These are phyloP conservation scores for Globisporangium emineosum DNA, from an alignment of 352 stramenopile genomes.

Conservation along the genomic window DNA sequence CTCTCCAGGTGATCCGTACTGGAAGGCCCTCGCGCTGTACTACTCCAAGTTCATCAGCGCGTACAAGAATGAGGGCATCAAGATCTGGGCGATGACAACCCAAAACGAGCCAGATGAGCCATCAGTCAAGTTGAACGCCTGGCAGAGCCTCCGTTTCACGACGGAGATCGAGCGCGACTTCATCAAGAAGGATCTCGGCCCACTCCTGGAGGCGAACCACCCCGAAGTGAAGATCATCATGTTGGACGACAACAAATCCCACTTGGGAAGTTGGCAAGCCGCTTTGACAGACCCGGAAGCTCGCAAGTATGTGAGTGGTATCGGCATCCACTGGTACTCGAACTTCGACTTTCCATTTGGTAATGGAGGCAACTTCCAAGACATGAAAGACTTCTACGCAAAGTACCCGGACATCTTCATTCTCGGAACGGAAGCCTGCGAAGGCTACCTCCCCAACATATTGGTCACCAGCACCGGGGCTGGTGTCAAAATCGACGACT, in stretches of 20 bases:
- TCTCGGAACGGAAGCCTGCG: slow-evolving; percentile 77
- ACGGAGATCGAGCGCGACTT: slow-evolving; percentile 57
- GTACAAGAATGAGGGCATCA: slow-evolving; percentile 70
- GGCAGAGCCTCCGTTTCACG: slow-evolving; percentile 66
- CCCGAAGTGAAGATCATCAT: slow-evolving; percentile 82
- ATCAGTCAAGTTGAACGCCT: slow-evolving; percentile 35
- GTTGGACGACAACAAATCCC: slow-evolving; percentile 81
- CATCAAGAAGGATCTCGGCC: slow-evolving; percentile 77
- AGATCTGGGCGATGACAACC: slow-evolving; percentile 82
- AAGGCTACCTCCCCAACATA: slow-evolving; percentile 49
- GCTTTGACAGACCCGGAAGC: slow-evolving; percentile 43
- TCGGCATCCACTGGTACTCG: slow-evolving; percentile 88
- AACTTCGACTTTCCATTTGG: slow-evolving; percentile 53
- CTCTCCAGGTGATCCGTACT: slow-evolving; percentile 57
- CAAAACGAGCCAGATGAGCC: slow-evolving; percentile 85
- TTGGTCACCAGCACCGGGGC: slow-evolving; percentile 37
- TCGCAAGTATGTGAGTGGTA: slow-evolving; percentile 73
- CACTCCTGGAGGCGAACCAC: slow-evolving; percentile 56
- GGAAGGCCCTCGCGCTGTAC: slow-evolving; percentile 79
- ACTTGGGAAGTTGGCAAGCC: slow-evolving; percentile 36
- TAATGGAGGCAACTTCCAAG: slow-evolving; percentile 39
- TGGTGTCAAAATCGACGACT: slow-evolving; percentile 38
- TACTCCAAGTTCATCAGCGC: slow-evolving; percentile 86
- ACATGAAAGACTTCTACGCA: slow-evolving; percentile 48
- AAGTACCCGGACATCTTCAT: slow-evolving; percentile 74